These are phyloP conservation scores for Sporobolomyces phaffii DNA, from an alignment of 768 basidiomycete species.

Conservation along the genomic window DNA sequence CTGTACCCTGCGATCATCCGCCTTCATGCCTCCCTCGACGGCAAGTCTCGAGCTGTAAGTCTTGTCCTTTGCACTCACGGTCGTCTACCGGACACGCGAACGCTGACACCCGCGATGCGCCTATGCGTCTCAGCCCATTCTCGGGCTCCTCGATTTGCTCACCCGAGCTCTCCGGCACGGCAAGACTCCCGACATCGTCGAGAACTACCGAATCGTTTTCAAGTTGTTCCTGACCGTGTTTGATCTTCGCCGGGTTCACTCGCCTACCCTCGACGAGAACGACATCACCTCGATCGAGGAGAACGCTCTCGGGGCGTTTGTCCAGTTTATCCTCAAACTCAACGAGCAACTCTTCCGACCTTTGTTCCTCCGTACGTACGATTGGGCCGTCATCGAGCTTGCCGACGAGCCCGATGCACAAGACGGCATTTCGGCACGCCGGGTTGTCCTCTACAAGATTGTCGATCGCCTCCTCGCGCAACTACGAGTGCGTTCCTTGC, in stretches of 20 bases:
- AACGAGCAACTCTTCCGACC: conserved; percentile 88
- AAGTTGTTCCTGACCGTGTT: conserved; percentile 74
- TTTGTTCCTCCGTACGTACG: conserved; percentile 80
- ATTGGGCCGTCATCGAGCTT: conserved; percentile 73
- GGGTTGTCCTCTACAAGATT: conserved; percentile 66
- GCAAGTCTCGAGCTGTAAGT: conserved; percentile 40
- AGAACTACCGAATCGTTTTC: conserved; percentile 63
- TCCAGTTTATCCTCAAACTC: conserved; percentile 82
- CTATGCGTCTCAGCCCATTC: conserved; percentile 39
- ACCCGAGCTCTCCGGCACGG: conserved; percentile 62
- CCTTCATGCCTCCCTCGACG: conserved; percentile 45
- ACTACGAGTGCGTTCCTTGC: conserved; percentile 63
- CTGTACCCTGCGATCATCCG: conserved; percentile 60
- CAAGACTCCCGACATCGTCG: conserved; percentile 59
- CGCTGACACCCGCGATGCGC: too few relatives aligned
- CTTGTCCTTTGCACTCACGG: not conserved
- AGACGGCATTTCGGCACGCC: conserved; percentile 51
- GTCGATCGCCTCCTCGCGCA: conserved; percentile 70
- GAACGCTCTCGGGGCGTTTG: conserved; percentile 57
- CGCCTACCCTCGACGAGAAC: conserved; percentile 23
- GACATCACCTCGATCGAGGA: conserved; percentile 41
- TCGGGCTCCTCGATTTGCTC: conserved; percentile 64
- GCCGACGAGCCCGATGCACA: conserved; percentile 50
- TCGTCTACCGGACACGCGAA: too few relatives aligned
- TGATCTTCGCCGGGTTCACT: conserved; percentile 50